Evolutionary conservation across 257 asterid genomes (phyloP).

Genomic region (Solanum medicagineum): DNA sequence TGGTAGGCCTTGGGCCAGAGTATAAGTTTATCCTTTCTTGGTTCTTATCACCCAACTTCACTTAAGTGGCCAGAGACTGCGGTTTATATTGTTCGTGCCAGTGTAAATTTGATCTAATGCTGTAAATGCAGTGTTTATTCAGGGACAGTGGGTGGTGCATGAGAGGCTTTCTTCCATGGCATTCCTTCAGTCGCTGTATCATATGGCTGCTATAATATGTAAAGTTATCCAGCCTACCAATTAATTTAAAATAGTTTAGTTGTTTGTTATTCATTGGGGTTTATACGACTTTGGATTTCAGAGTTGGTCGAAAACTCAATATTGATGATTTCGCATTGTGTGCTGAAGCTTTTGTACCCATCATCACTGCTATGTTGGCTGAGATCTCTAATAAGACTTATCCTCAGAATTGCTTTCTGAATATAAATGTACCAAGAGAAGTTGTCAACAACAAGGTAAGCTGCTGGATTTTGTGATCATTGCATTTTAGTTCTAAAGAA

Average conservation of each 20-base stretch:
- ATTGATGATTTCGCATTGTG: constrained; percentile 16
- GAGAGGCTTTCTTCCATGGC: constrained; percentile 73
- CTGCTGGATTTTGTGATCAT: neutral
- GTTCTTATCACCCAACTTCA: neutral
- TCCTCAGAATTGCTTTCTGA: constrained; percentile 54
- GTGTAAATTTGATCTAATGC: neutral
- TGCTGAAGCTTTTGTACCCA: constrained; percentile 75
- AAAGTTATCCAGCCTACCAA: neutral
- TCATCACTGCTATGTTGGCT: constrained; percentile 30
- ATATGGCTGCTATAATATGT: constrained; percentile 50
- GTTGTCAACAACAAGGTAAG: constrained; percentile 63
- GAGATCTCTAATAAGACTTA: constrained; percentile 45
- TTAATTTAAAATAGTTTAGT: neutral
- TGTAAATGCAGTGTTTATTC: constrained; percentile 58
- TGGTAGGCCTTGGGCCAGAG: neutral
- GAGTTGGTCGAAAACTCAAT: constrained; percentile 43
- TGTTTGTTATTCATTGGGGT: neutral
- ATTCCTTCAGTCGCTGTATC: constrained; percentile 69
- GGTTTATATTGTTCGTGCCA: neutral
- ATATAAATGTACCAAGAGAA: constrained; percentile 59
- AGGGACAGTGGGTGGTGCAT: constrained; percentile 94
- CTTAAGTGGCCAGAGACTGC: neutral
- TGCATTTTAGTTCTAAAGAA: neutral
- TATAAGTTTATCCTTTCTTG: neutral
- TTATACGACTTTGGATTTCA: neutral